These are phyloP conservation scores for Chloranthus sessilifolius DNA, from an alignment of 164 flowering plant species.

Conservation along the genomic window DNA sequence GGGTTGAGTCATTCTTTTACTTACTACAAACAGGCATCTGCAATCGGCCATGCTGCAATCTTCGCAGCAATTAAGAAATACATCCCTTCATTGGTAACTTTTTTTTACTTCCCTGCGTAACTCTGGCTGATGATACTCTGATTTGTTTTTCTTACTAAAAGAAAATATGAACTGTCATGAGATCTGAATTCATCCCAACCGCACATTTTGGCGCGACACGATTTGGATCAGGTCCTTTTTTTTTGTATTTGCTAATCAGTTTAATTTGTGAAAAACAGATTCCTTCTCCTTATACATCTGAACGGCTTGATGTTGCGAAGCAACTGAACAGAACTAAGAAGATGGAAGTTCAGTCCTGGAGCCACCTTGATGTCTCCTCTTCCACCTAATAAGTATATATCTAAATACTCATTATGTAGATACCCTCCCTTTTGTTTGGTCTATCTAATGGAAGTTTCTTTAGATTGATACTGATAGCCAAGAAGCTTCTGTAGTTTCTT, in stretches of 20 bases:
- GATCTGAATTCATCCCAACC: too few species aligned
- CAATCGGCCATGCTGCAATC: constrained; percentile 66
- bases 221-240: too few species aligned
- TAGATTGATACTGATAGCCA: too few species aligned
- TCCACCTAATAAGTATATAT: background rate
- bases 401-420: too few species aligned
- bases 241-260: background rate
- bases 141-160: background rate
- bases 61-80: constrained; percentile 59
- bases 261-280: constrained; percentile 27
- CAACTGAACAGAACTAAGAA: constrained; percentile 57
- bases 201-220: too few species aligned
- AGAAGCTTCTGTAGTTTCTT: too few species aligned
- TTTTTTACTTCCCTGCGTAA: background rate
- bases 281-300: constrained; percentile 56
- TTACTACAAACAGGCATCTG: constrained; percentile 38
- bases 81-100: constrained; percentile 50
- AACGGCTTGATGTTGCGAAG: constrained; percentile 42
- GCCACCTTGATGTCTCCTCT: constrained; percentile 15
- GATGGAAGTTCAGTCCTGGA: constrained; percentile 32
- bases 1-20: background rate
- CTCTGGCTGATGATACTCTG: background rate
- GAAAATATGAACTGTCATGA: too few species aligned
- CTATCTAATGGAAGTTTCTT: too few species aligned
- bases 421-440: too few species aligned